Conservation (phyloP, 495 filamentous ascomycete species). For the Trichocladium antarcticum region DNA sequence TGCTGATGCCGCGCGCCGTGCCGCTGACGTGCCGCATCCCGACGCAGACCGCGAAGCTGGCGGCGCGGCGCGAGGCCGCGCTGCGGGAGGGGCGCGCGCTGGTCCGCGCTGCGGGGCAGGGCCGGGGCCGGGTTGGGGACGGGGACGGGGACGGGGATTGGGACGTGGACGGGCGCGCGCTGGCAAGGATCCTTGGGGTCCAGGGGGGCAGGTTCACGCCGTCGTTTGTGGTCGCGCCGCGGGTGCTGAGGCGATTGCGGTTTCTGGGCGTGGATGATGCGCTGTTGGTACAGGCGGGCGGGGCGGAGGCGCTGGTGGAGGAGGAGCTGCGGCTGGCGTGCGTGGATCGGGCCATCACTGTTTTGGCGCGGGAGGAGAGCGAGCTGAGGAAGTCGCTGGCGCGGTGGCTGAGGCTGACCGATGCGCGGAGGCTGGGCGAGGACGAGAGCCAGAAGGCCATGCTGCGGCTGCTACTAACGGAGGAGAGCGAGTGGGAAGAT, state of each 20-base stretch:
- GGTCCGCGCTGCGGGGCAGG: no score
- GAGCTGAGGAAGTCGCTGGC: conserved; percentile 21
- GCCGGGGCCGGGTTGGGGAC: no score
- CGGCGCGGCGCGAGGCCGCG: conserved; percentile 31
- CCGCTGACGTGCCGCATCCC: conserved; percentile 77
- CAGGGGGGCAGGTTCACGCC: conserved; percentile 25
- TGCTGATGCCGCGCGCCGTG: conserved; percentile 55
- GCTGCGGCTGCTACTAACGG: background rate
- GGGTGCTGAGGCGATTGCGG: conserved; percentile 30
- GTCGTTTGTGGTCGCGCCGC: conserved; percentile 2
- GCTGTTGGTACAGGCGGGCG: conserved; percentile 28
- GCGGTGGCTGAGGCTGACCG: conserved; percentile 27
- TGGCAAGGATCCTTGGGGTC: conserved; percentile 18
- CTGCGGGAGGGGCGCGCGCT: no score
- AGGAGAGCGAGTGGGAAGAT: background rate
- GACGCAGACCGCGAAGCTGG: conserved; percentile 50
- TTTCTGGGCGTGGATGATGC: conserved; percentile 39
- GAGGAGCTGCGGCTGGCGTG: conserved; percentile 37
- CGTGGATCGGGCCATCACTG: conserved; percentile 32
- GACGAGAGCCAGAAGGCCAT: background rate
- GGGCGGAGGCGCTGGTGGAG: conserved; percentile 23
- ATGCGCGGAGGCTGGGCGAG: background rate
- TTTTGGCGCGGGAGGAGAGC: conserved; percentile 17
- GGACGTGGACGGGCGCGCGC: background rate
- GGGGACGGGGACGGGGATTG: background rate